Conservation (phyloP, 116 monocot genomes). For the Phalaenopsis hybrid region DNA sequence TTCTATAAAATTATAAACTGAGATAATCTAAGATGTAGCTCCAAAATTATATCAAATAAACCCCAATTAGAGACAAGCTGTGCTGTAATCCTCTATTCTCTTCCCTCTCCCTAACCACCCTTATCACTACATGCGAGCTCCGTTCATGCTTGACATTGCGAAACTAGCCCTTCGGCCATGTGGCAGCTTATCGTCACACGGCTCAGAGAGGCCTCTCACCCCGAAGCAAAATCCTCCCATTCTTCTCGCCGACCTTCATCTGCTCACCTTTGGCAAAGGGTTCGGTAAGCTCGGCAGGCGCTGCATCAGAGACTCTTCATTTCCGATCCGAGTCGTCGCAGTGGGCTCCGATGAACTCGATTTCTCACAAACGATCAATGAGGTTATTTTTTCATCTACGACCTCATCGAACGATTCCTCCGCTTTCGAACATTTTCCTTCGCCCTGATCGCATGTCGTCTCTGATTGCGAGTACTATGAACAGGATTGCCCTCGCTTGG, state of each 20-base stretch:
- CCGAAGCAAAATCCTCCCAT: conserved; percentile 7
- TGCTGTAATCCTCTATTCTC: background rate
- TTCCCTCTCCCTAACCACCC: background rate
- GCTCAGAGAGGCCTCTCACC: background rate
- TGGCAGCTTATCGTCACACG: conserved; percentile 9
- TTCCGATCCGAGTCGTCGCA: conserved; percentile 35
- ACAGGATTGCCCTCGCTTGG: too few relatives aligned
- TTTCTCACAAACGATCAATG: conserved; percentile 23
- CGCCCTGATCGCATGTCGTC: too few relatives aligned
- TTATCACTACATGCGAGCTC: background rate
- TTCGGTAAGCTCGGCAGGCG: background rate
- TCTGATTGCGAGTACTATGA: too few relatives aligned
- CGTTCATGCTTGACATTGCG: conserved; percentile 40
- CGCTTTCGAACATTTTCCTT: too few relatives aligned
- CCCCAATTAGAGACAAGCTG: too few relatives aligned
- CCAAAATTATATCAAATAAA: too few relatives aligned
- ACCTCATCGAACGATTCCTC: too few relatives aligned
- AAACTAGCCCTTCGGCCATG: conserved; percentile 45
- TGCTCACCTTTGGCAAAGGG: conserved; percentile 7
- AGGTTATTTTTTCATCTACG: conserved; percentile 18
- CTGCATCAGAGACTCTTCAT: background rate
- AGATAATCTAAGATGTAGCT: too few relatives aligned
- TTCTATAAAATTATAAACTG: too few relatives aligned
- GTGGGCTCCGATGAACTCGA: conserved; percentile 46
- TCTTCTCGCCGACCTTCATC: conserved; percentile 2